These are phyloP conservation scores for Colletotrichum ledebouriae DNA, from an alignment of 2,329 filamentous ascomycete species.

Conservation along the genomic window DNA sequence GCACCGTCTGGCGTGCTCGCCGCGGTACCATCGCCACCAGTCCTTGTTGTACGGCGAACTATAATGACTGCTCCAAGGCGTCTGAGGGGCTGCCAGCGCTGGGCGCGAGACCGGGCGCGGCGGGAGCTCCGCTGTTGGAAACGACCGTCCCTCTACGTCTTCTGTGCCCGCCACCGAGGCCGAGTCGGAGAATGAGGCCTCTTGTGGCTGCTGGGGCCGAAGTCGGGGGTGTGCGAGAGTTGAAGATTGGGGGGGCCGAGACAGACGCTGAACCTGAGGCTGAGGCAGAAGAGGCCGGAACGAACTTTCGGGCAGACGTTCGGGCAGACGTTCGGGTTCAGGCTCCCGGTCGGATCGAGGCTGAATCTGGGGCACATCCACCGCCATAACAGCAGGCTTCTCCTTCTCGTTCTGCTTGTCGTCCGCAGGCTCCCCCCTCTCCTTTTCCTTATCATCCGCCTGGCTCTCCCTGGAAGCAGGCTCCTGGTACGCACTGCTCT, in stretches of 20 bases:
- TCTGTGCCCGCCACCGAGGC: slow-evolving; percentile 3
- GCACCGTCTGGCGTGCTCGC: no score
- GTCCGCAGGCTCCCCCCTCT: not conserved
- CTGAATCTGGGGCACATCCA: not conserved
- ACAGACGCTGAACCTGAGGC: not conserved
- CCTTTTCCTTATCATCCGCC: not conserved
- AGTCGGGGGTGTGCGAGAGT: not conserved
- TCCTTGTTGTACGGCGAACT: no score
- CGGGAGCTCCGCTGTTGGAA: not conserved
- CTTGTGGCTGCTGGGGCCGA: slow-evolving; percentile 1
- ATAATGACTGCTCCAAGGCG: no score
- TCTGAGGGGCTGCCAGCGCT: not conserved
- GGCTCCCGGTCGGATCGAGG: not conserved
- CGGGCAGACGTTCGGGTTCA: not conserved
- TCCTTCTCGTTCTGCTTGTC: not conserved
- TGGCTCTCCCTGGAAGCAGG: not conserved
- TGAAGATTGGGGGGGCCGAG: not conserved
- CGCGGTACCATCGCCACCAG: no score
- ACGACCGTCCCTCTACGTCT: not conserved
- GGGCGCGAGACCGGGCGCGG: not conserved
- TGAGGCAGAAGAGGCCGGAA: not conserved
- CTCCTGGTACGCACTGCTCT: not conserved
- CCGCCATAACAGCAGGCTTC: not conserved
- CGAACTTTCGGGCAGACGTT: not conserved
- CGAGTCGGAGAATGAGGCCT: not conserved